These are phyloP conservation scores for Rhodamnia rubescens DNA, from an alignment of 345 rosid genomes.

Conservation along the genomic window DNA sequence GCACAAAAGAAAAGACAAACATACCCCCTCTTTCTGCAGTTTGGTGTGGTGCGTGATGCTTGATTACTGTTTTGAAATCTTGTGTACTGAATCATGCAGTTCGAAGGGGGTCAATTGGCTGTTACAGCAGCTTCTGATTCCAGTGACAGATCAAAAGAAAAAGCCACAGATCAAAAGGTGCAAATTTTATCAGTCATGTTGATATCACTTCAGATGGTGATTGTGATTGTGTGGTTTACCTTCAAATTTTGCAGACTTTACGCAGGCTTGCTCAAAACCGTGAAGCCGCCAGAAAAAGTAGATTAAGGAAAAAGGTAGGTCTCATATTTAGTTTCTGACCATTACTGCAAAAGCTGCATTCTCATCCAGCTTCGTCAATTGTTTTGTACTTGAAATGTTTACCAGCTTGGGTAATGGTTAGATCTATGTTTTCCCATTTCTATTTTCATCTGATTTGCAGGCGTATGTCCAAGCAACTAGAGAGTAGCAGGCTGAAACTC, in stretches of 20 bases:
- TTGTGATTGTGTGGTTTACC: not conserved
- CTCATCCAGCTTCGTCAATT: not conserved
- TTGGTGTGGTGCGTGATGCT: not conserved
- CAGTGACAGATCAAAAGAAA: constrained; percentile 87
- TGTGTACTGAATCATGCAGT: constrained; percentile 26
- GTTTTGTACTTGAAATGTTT: not conserved
- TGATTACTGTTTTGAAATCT: not conserved
- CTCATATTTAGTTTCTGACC: not conserved
- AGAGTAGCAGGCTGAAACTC: constrained; percentile 57
- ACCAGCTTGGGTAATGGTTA: not conserved
- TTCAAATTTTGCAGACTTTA: constrained; percentile 38
- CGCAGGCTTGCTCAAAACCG: constrained; percentile 99
- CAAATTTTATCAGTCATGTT: not conserved
- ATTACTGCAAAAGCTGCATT: not conserved
- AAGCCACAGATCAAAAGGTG: constrained; percentile 78
- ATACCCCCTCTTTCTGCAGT: not conserved
- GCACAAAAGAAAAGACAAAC: not conserved
- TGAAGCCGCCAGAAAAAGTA: constrained; percentile 97
- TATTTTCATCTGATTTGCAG: constrained; percentile 11
- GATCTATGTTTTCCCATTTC: not conserved
- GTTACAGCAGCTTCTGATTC: constrained; percentile 61
- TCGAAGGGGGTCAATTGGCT: constrained; percentile 43
- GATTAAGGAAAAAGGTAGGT: constrained; percentile 81
- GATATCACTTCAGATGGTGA: not conserved
- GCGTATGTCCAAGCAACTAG: constrained; percentile 95